Evolutionary conservation across 805 yeast genomes (phyloP).

Genomic region (Metschnikowia santaceciliae): DNA sequence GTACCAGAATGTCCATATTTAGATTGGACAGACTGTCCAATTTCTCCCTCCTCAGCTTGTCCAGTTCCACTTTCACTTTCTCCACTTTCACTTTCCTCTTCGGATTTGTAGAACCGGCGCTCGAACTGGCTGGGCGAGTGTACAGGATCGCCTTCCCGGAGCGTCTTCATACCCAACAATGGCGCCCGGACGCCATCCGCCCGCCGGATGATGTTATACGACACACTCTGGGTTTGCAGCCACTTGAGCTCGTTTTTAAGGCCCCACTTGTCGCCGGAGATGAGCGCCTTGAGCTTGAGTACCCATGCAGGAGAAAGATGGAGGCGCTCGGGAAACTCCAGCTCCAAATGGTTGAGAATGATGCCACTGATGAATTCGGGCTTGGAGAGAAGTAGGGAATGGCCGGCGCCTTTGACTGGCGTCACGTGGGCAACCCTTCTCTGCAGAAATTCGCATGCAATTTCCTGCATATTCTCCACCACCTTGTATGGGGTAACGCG

Average conservation of each 20-base stretch:
- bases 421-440: slow-evolving; percentile 31
- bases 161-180: slow-evolving; percentile 69
- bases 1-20: too few species aligned
- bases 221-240: slow-evolving; percentile 52
- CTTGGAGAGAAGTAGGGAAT: slow-evolving; percentile 57
- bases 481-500: slow-evolving; percentile 45
- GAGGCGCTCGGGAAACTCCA: slow-evolving; percentile 41
- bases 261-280: slow-evolving; percentile 74
- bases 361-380: slow-evolving; percentile 64
- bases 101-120: slow-evolving; percentile 26
- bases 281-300: slow-evolving; percentile 54
- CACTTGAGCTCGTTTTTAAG: slow-evolving; percentile 72
- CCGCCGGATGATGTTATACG: slow-evolving; percentile 36
- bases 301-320: slow-evolving; percentile 72
- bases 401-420: slow-evolving; percentile 53
- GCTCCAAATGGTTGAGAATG: slow-evolving; percentile 53
- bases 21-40: too few species aligned
- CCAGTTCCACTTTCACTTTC: too few species aligned
- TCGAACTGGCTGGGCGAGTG: slow-evolving; percentile 63
- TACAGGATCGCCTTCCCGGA: slow-evolving; percentile 55
- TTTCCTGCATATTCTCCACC: slow-evolving; percentile 28
- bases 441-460: slow-evolving; percentile 20
- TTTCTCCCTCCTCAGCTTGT: too few species aligned
- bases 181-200: slow-evolving; percentile 33
- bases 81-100: too few species aligned